These are phyloP conservation scores for Colletotrichum sp. DNA, from an alignment of 2,329 filamentous ascomycete species.

Conservation along the genomic window DNA sequence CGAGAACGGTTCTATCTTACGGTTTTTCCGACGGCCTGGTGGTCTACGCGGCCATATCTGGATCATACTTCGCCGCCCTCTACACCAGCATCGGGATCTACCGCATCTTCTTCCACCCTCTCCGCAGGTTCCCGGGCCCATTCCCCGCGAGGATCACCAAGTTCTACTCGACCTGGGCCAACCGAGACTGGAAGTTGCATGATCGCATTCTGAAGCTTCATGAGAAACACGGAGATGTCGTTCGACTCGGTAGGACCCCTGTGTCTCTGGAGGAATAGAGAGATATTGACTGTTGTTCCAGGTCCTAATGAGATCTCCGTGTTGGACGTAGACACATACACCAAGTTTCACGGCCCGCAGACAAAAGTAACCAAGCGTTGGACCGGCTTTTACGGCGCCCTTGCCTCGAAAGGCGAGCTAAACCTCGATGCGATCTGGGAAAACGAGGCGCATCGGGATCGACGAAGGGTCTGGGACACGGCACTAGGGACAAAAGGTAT, in stretches of 20 bases:
- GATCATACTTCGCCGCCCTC: slow-evolving; percentile 8
- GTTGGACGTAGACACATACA: slow-evolving; percentile 20
- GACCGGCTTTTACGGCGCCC: slow-evolving; percentile 24
- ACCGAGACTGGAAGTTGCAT: slow-evolving; percentile 8
- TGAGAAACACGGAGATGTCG: slow-evolving; percentile 19
- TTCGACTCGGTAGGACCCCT: slow-evolving; percentile 18
- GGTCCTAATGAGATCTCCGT: slow-evolving; percentile 27
- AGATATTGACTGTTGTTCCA: not conserved
- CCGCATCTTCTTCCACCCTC: slow-evolving; percentile 23
- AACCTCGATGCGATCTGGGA: slow-evolving; percentile 27
- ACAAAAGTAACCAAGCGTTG: slow-evolving; percentile 23
- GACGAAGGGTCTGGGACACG: slow-evolving; percentile 30
- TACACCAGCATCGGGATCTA: slow-evolving; percentile 31
- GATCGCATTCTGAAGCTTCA: not conserved
- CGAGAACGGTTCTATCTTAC: not conserved
- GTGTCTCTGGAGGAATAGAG: too few species aligned
- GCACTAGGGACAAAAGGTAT: slow-evolving; percentile 26
- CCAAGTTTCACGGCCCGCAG: slow-evolving; percentile 25
- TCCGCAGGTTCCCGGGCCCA: slow-evolving; percentile 23
- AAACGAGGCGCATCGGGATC: slow-evolving; percentile 26
- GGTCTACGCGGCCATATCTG: not conserved
- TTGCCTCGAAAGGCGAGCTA: slow-evolving; percentile 17
- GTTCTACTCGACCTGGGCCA: slow-evolving; percentile 11
- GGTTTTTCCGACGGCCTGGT: not conserved
- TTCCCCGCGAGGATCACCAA: slow-evolving; percentile 18